A percentile compares a stretch with the other conserved stretches of the same genome.
phyloP scores from a whole-genome alignment of 768 basidiomycete genomes.

The Hygrocybe coccinea region DNA sequence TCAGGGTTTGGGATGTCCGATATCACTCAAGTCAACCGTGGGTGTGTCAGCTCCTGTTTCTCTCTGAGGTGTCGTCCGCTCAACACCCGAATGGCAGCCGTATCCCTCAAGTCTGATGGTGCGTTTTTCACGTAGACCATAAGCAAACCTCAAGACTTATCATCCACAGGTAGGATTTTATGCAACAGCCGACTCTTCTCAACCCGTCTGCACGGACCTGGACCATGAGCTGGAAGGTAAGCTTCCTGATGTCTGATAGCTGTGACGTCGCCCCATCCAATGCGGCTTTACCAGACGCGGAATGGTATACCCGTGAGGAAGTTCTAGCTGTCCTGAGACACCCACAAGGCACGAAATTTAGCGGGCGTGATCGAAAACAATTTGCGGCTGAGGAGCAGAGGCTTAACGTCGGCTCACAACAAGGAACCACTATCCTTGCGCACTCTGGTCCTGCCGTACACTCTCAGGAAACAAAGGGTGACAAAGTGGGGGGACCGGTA shows the following conservation, averaged over 20 bases:
- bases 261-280: not conserved
- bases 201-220: constrained; percentile 77
- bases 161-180: constrained; percentile 56
- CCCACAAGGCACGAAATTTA: constrained; percentile 44
- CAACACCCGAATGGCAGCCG: constrained; percentile 47
- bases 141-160: too few species aligned
- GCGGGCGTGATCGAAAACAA: constrained; percentile 47
- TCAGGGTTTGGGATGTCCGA: constrained; percentile 75
- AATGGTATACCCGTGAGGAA: constrained; percentile 80
- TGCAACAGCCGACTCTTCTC: constrained; percentile 65
- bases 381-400: constrained; percentile 18
- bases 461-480: not conserved
- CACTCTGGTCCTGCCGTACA: constrained; percentile 1
- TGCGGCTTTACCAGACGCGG: constrained; percentile 76
- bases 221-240: constrained; percentile 93
- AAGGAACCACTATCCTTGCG: not conserved
- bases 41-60: constrained; percentile 41
- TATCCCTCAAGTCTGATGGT: constrained; percentile 89
- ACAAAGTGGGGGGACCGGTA: constrained; percentile 4
- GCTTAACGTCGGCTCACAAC: not conserved
- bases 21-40: constrained; percentile 89
- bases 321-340: constrained; percentile 61
- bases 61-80: not conserved
- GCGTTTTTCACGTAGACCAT: not conserved
- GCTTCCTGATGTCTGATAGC: constrained; percentile 19